phyloP scores from a whole-genome alignment of 116 monocot species.

The Zostera marina region DNA sequence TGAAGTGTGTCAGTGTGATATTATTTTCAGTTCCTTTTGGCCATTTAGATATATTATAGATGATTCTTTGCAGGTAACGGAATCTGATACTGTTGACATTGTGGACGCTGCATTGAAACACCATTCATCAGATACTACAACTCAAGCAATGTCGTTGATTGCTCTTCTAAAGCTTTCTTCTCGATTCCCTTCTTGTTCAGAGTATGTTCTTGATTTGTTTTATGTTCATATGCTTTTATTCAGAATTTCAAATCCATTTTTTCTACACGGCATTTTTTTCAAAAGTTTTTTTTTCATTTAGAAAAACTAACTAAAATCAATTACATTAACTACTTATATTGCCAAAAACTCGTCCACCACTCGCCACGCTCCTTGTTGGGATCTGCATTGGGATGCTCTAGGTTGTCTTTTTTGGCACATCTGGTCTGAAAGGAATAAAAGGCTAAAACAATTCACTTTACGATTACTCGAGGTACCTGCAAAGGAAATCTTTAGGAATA shows the following conservation, averaged over 20 bases:
- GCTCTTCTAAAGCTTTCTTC: conserved; percentile 90
- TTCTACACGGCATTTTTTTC: too few species aligned
- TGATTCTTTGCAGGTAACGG: conserved; percentile 48
- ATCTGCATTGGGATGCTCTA: too few species aligned
- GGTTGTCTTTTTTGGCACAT: too few species aligned
- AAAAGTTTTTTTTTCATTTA: too few species aligned
- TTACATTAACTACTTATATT: too few species aligned
- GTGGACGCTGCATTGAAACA: conserved; percentile 57
- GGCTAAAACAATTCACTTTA: too few species aligned
- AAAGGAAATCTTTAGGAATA: too few species aligned
- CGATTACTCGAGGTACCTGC: too few species aligned
- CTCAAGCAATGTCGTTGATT: conserved; percentile 79
- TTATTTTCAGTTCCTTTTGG: neutral
- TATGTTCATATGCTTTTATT: neutral
- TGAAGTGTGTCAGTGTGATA: neutral
- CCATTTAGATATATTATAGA: neutral
- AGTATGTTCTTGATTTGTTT: conserved; percentile 36
- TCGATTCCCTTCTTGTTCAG: conserved; percentile 66
- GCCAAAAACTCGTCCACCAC: too few species aligned
- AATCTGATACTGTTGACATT: conserved; percentile 81
- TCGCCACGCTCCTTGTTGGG: too few species aligned
- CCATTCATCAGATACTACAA: conserved; percentile 76
- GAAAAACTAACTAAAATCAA: too few species aligned
- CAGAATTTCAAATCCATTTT: neutral
- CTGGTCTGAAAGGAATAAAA: too few species aligned